phyloP scores from a whole-genome alignment of 208 protist genomes.

The Trypanosomatidae sp. region DNA sequence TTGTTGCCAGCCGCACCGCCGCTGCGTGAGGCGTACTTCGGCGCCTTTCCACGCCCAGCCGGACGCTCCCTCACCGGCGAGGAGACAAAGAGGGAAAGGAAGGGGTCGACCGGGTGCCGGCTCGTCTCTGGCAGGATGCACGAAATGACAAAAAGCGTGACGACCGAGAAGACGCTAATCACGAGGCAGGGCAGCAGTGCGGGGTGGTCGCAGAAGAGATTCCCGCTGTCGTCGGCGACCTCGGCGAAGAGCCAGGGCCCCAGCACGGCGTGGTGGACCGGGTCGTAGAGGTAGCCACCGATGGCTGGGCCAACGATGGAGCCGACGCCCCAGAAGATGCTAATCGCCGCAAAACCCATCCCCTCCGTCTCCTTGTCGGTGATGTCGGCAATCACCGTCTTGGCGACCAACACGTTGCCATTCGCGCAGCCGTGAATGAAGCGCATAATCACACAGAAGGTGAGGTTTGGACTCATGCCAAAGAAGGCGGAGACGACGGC shows the following conservation, averaged over 20 bases:
- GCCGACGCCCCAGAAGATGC: constrained; percentile 74
- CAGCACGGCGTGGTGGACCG: constrained; percentile 30
- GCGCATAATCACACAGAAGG: constrained; percentile 45
- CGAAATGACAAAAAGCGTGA: constrained; percentile 30
- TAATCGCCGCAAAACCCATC: constrained; percentile 96
- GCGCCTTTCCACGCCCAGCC: too few relatives aligned
- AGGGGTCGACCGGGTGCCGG: constrained; percentile 39
- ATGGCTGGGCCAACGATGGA: constrained; percentile 54
- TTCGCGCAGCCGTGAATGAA: constrained; percentile 75
- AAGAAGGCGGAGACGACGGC: constrained; percentile 65
- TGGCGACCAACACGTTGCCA: constrained; percentile 73
- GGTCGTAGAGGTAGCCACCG: constrained; percentile 65
- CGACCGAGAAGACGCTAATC: constrained; percentile 25
- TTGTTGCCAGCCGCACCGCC: too few relatives aligned
- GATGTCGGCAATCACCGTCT: constrained; percentile 79
- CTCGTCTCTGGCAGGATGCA: constrained; percentile 36
- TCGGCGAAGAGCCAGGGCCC: constrained; percentile 25
- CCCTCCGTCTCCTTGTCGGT: constrained; percentile 64
- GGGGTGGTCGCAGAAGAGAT: constrained; percentile 33
- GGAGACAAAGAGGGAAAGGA: constrained; percentile 23
- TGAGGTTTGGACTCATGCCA: constrained; percentile 52
- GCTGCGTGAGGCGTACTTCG: too few relatives aligned
- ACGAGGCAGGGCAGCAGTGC: constrained; percentile 48
- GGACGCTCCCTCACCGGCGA: neutral
- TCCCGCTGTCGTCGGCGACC: constrained; percentile 40